Conservation (phyloP, 208 protist genomes). For the Trypanosoma mega region DNA sequence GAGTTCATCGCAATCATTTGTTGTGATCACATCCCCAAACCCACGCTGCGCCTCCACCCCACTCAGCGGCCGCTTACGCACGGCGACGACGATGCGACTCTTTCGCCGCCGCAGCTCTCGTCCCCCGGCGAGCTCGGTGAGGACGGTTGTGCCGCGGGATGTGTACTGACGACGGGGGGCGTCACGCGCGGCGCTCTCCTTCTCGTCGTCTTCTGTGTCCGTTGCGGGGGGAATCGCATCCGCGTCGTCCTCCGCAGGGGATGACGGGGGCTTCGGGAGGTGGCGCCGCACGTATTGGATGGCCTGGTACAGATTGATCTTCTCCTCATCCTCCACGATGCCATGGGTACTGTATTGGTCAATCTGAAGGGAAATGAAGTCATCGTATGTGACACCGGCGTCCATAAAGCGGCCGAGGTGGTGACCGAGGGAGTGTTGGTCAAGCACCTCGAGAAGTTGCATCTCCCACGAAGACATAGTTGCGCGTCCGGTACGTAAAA, state of each 20-base stretch:
- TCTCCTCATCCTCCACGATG: constrained; percentile 25
- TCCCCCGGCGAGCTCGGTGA: constrained; percentile 15
- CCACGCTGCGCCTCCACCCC: constrained; percentile 26
- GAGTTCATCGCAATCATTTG: constrained; percentile 28
- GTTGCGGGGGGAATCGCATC: no score
- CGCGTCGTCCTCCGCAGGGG: background rate
- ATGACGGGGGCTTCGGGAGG: background rate
- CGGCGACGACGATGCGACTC: constrained; percentile 35
- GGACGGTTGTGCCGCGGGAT: constrained; percentile 24
- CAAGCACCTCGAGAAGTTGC: constrained; percentile 17
- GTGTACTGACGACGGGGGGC: constrained; percentile 17
- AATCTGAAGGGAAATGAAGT: constrained; percentile 20
- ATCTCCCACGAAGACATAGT: constrained; percentile 25
- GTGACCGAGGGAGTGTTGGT: constrained; percentile 23
- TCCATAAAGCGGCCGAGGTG: constrained; percentile 26
- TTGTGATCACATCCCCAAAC: constrained; percentile 32
- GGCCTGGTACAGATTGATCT: constrained; percentile 28
- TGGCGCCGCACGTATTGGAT: constrained; percentile 21
- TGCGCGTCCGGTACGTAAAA: background rate
- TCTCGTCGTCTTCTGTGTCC: constrained; percentile 26
- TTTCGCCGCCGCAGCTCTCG: constrained; percentile 27
- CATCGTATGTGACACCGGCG: constrained; percentile 17
- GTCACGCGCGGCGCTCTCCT: constrained; percentile 6
- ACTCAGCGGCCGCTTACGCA: constrained; percentile 33
- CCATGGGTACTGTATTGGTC: constrained; percentile 25